phyloP scores from a whole-genome alignment of 257 asterid species.

The Rauvolfia tetraphylla region DNA sequence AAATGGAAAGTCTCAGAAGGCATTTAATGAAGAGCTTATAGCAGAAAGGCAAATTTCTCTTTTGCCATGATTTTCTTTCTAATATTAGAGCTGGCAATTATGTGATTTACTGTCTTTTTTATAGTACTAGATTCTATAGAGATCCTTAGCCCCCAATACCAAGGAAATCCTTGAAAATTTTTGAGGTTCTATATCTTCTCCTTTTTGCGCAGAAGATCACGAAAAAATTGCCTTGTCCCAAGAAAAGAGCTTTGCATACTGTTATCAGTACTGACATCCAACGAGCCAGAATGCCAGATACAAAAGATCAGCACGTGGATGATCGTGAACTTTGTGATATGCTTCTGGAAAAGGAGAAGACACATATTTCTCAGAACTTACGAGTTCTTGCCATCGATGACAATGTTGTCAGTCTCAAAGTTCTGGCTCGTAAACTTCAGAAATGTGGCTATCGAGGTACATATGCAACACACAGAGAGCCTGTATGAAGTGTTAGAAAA shows the following conservation, averaged over 20 bases:
- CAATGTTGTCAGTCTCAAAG: conserved; percentile 11
- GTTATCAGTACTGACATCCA: neutral
- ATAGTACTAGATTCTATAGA: neutral
- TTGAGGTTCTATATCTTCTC: neutral
- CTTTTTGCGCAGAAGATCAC: neutral
- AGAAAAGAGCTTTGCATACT: too few species aligned
- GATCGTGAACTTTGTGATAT: neutral
- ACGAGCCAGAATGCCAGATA: neutral
- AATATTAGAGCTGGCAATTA: neutral
- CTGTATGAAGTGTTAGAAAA: neutral
- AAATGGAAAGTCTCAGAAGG: too few species aligned
- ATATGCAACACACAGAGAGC: neutral
- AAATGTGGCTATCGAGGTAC: conserved; percentile 26
- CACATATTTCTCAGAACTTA: conserved; percentile 9
- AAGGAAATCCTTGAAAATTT: neutral
- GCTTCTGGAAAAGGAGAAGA: neutral
- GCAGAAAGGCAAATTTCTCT: neutral
- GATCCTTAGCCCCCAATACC: neutral
- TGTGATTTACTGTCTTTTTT: too few species aligned
- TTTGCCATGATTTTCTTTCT: neutral
- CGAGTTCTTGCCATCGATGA: conserved; percentile 26
- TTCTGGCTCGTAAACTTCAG: neutral
- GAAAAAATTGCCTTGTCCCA: neutral
- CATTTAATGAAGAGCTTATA: neutral
- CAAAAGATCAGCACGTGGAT: neutral